Evolutionary conservation across 73 alveolate species (phyloP).

Genomic region (Urostyla sp.): DNA sequence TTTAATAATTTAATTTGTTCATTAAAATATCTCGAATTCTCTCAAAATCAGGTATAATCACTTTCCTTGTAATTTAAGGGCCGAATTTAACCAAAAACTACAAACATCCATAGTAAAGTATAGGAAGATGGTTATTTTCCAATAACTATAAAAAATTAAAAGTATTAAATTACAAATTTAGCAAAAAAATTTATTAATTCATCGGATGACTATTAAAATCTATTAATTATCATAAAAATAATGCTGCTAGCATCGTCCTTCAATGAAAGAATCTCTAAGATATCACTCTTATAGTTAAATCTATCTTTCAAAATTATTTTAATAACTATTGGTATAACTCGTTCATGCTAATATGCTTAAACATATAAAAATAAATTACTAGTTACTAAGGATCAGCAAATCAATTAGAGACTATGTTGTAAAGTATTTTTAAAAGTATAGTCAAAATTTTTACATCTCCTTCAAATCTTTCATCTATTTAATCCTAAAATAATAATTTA

Average conservation of each 20-base stretch:
- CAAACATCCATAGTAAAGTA: neutral
- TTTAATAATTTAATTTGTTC: neutral
- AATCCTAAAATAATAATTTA: neutral
- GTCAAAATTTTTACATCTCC: neutral
- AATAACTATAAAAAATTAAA: neutral
- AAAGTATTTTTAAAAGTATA: neutral
- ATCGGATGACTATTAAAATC: neutral
- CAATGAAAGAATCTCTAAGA: neutral
- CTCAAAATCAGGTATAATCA: neutral
- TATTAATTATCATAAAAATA: neutral
- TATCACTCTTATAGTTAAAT: neutral
- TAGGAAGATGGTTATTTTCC: neutral
- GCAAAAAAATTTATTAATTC: neutral
- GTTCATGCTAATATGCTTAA: neutral
- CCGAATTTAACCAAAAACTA: conserved; percentile 17
- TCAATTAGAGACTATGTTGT: conserved; percentile 4
- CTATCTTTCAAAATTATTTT: conserved; percentile 9
- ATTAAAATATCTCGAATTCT: neutral
- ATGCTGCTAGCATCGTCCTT: neutral
- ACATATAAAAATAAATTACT: neutral
- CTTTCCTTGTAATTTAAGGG: neutral
- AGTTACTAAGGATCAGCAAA: neutral
- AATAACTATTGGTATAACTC: neutral
- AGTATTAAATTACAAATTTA: neutral
- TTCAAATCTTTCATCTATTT: neutral